These are phyloP conservation scores for Firmiana major DNA, from an alignment of 345 rosid species.

Conservation along the genomic window DNA sequence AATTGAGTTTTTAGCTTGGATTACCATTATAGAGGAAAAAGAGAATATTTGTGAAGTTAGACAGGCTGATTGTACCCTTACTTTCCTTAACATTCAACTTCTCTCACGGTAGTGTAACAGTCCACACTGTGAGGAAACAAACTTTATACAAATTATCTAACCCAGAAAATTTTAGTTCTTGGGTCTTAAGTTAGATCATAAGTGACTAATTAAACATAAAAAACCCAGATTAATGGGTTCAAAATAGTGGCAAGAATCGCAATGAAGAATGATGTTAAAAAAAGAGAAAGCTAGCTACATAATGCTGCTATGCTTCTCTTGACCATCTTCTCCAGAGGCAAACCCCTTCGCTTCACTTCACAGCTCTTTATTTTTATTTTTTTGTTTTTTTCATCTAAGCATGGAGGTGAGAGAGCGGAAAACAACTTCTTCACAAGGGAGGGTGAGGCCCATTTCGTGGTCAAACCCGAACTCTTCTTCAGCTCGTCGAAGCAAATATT, in stretches of 20 bases:
- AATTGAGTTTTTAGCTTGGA: too few relatives aligned
- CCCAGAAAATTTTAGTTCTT: conserved; percentile 26
- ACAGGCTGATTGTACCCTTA: not conserved
- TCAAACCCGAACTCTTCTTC: conserved; percentile 98
- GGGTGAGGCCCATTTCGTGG: conserved; percentile 89
- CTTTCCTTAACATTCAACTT: conserved; percentile 32
- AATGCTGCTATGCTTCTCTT: conserved; percentile 35
- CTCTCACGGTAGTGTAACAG: conserved; percentile 45
- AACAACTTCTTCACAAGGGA: conserved; percentile 95
- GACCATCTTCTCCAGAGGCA: conserved; percentile 36
- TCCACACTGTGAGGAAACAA: conserved; percentile 54
- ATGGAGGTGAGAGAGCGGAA: conserved; percentile 79
- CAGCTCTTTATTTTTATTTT: too few relatives aligned
- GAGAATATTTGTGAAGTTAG: not conserved
- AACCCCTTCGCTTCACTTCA: conserved; percentile 1
- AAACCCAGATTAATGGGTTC: conserved; percentile 30
- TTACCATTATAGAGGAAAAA: too few relatives aligned
- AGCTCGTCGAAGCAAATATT: conserved; percentile 64
- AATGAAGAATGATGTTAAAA: conserved; percentile 34
- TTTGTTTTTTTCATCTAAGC: conserved; percentile 40
- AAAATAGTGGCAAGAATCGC: conserved; percentile 10
- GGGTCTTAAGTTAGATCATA: conserved; percentile 34
- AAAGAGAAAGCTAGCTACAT: conserved; percentile 21
- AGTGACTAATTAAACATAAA: conserved; percentile 27
- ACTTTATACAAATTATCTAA: conserved; percentile 38